These are phyloP conservation scores for Cardamine chenopodiifolia DNA, from an alignment of 345 rosid species.

Conservation along the genomic window DNA sequence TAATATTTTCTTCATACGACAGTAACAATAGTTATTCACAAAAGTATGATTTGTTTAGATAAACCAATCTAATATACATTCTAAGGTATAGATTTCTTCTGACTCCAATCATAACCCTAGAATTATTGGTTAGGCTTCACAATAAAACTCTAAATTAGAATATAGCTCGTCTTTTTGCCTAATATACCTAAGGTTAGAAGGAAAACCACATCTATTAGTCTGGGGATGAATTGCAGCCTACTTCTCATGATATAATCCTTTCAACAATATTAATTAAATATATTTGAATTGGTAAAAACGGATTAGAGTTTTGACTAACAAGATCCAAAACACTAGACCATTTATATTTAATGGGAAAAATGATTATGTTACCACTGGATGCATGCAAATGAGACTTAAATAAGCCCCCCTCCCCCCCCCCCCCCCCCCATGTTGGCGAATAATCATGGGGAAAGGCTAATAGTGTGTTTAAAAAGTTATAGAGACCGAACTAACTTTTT, in stretches of 20 bases:
- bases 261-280: neutral
- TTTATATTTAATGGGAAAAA: conserved; percentile 20
- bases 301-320: conserved; percentile 40
- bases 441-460: conserved; percentile 43
- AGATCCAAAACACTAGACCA: conserved; percentile 27
- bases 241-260: conserved; percentile 19
- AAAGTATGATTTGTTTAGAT: neutral
- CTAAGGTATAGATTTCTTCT: neutral
- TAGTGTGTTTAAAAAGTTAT: conserved; percentile 43
- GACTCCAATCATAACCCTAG: conserved; percentile 20
- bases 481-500: conserved; percentile 40
- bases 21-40: neutral
- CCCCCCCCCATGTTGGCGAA: conserved; percentile 44
- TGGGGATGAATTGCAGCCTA: conserved; percentile 34
- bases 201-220: conserved; percentile 27
- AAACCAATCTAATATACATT: conserved; percentile 5
- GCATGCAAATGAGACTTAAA: conserved; percentile 44
- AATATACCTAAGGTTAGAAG: conserved; percentile 40
- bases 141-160: neutral
- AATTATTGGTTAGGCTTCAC: conserved; percentile 23
- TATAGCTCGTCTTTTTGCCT: conserved; percentile 34
- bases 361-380: conserved; percentile 50
- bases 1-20: neutral
- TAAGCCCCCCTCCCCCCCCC: conserved; percentile 39
- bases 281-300: conserved; percentile 30